Evolutionary conservation across 192 early-diverging fungal genomes (phyloP), one percentile per base, ranked within the genome.

Genomic region (Cladochytrium replicatum): DNA sequence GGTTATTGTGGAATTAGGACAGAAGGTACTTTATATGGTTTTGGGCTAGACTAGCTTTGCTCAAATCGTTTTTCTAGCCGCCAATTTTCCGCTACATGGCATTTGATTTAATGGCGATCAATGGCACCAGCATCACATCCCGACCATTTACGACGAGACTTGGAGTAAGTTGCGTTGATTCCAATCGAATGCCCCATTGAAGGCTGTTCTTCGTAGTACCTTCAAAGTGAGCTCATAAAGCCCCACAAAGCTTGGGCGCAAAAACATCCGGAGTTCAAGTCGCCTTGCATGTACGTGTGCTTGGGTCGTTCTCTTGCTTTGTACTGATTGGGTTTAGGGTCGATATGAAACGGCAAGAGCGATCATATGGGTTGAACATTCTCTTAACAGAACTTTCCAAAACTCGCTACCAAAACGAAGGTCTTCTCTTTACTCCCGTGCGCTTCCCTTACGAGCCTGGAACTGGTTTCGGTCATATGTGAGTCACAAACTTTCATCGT

Each of bases 1-100:
- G 59, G 62, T 91, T 29, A 79, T 91, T 2, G 52, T 78, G 3
- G 87, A 87, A n/a, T n/a, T n/a, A n/a, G n/a, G n/a, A n/a, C n/a
- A n/a, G n/a, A n/a, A n/a, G n/a, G n/a, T n/a, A n/a, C n/a, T n/a
- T n/a, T n/a, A n/a, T n/a, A n/a, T n/a, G n/a, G n/a, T n/a, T n/a
- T n/a, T n/a, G n/a, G n/a, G n/a, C n/a, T n/a, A n/a, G n/a, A n/a
- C n/a, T n/a, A n/a, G n/a, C n/a, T n/a, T n/a, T n/a, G n/a, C n/a
- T n/a, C n/a, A n/a, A n/a, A n/a, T n/a, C n/a, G n/a, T n/a, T n/a
- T n/a, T n/a, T n/a, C n/a, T n/a, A n/a, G n/a, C n/a, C n/a, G n/a
- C n/a, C 62, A 57, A 52, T 61, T 25, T 43, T 80, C 38, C 61
- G 62, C 5, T 71, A 81, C 32, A 56, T 85, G 7, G 63, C 67